Evolutionary conservation across 805 yeast species (phyloP), one percentile per base, ranked within the genome.

Genomic region (Schizosaccharomyces osmophilus): DNA sequence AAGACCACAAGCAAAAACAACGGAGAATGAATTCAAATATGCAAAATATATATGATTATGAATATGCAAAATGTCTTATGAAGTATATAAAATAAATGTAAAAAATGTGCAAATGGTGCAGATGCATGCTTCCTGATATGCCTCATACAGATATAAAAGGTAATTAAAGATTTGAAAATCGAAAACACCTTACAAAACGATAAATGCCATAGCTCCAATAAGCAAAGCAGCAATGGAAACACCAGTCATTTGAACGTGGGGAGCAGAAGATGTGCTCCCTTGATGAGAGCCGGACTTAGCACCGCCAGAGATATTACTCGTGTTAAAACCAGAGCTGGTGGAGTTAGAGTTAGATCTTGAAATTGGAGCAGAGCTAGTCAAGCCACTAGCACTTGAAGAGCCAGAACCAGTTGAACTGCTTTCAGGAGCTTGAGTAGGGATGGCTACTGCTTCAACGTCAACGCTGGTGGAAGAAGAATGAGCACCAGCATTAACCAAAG

Each of bases 381-480:
- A 9, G 22, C 15, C 5, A 17, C 48, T 19, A 17, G 3, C 8
- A 17, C 15, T 51, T 11, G 70, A 64, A 62, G 75, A 73, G 54
- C 74, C 65, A 66, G 78, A 73, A 45, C 48, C 5, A 29, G 61
- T n/a, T 5, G 61, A 32, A n/a, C 55, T 39, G 19, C 63, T 24
- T 36, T 58, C 13, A 32, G 31, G 60, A 42, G 36, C 61, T 48
- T 19, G 62, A 55, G 22, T 62, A 48, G n/a, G n/a, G n/a, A 39
- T 48, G 62, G 41, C 17, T n/a, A 60, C 55, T 3, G 65, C 39
- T n/a, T 62, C 43, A 17, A 63, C 32, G 29, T 39, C 55, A 11
- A 57, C n/a, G 19, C 43, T 57, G 6, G 59, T 43, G 29, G 59
- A 31, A 41, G 45, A 41, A 31, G 45, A 24, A 22, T 41, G 42